A percentile compares a stretch with the other conserved stretches of the same genome.
Conservation (phyloP, 371 early-diverging fungal genomes). For the Mucor ambiguus region DNA sequence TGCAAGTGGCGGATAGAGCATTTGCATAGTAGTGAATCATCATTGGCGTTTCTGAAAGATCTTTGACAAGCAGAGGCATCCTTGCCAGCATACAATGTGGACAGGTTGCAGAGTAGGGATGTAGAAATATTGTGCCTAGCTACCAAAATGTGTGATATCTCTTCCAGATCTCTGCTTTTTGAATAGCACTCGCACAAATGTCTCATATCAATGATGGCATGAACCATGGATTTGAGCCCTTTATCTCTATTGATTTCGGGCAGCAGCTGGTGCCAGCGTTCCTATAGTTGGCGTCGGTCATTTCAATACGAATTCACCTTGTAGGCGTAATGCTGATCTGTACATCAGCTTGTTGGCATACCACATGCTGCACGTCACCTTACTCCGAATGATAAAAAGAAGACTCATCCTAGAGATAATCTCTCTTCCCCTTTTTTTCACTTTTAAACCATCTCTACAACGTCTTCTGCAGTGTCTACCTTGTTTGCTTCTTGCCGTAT, state of each 20-base stretch:
- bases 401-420: too few species aligned
- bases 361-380: not conserved
- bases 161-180: too few species aligned
- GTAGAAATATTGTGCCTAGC: too few species aligned
- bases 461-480: not conserved
- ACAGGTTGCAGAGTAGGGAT: too few species aligned
- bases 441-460: not conserved
- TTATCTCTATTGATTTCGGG: too few species aligned
- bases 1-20: not conserved
- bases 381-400: not conserved
- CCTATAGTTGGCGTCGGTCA: too few species aligned
- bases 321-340: too few species aligned
- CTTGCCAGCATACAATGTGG: too few species aligned
- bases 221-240: not conserved
- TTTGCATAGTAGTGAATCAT: not conserved
- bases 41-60: not conserved
- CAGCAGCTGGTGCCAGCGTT: not conserved
- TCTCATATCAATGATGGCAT: not conserved
- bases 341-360: too few species aligned
- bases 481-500: not conserved
- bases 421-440: not conserved
- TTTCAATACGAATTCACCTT: not conserved
- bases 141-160: too few species aligned
- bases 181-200: not conserved
- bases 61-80: not conserved